Evolutionary conservation across 2,329 filamentous ascomycete species (phyloP), one percentile per base, ranked within the genome.

Genomic region (Sclerotinia nivalis): DNA sequence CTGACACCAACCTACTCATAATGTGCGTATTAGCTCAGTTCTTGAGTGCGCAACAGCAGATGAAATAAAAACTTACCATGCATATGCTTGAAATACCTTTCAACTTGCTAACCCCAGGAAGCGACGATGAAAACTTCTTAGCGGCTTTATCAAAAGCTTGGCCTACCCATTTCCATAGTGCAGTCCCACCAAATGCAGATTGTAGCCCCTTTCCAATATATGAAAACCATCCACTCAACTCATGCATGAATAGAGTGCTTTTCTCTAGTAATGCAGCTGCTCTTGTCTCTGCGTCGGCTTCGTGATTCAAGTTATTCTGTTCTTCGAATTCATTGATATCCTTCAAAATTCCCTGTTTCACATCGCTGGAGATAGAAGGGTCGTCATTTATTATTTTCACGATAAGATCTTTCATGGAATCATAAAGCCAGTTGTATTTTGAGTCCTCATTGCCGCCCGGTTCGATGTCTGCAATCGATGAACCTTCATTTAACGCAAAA

Each of bases 1-100:
- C 31, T 58, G 18, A 58, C 55, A 3, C 55, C 55, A 37, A 58
- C 55, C 55, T 58, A 28, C 34, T 10, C 18, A 37, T 58, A 5
- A 40, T 58, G 8, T 58, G 40, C 4, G 13, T 22, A n/a, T 58
- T 37, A 58, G 55, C 22, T 58, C 31, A 40, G 22, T 37, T n/a
- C 18, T 37, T 20, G 31, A n/a, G 3, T 58, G 22, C 7, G 18
- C 31, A 12, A 37, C 31, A 34, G 55, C 4, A 58, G 20, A 34
- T 22, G 12, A 7, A 18, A 54, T 18, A 15, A 3, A 12, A 31
- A 40, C 55, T 58, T 9, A 58, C 55, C 55, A 58, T 58, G 34
- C 55, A 58, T 37, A 58, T 58, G 18, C 55, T 58, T 58, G 55
- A 58, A 40, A 58, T 8, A 20, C 55, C 55, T 37, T 58, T 58